Evolutionary conservation across 192 early-diverging fungal species (phyloP).

Genomic region (Coemansia guatemalensis): DNA sequence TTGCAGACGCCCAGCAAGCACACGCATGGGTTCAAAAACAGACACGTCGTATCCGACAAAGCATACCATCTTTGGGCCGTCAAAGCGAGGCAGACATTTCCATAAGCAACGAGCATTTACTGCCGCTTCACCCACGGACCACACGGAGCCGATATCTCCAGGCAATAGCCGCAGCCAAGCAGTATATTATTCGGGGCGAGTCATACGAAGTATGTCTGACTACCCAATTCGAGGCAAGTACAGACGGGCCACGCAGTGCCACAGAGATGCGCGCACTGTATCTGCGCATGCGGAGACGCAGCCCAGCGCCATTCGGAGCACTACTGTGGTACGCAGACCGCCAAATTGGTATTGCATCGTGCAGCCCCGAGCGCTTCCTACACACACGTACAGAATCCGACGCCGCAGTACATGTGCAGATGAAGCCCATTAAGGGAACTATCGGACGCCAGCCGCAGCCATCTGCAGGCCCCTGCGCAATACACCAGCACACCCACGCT

Average conservation of each 20-base stretch:
- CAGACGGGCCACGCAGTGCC: not conserved
- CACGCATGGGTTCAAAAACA: conserved; percentile 14
- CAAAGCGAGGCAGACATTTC: not conserved
- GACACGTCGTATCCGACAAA: not conserved
- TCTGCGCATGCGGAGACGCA: conserved; percentile 62
- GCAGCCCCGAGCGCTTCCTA: conserved; percentile 85
- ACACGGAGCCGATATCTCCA: conserved; percentile 51
- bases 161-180: conserved; percentile 55
- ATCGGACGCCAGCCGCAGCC: conserved; percentile 16
- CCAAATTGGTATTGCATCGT: conserved; percentile 51
- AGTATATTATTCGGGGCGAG: conserved; percentile 77
- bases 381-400: conserved; percentile 23
- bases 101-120: not conserved
- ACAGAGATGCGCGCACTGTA: conserved; percentile 1
- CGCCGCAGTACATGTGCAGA: conserved; percentile 58
- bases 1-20: conserved; percentile 10
- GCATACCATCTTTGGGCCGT: not conserved
- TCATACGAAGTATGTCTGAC: conserved; percentile 97
- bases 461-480: not conserved
- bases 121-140: conserved; percentile 10
- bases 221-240: conserved; percentile 64
- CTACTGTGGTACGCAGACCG: conserved; percentile 59
- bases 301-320: conserved; percentile 87
- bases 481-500: not conserved
- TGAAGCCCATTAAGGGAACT: conserved; percentile 98